Percentiles rank a stretch among this genome's conserved stretches.
phyloP scores from a whole-genome alignment of 306 rosid genomes.

The Vigna reflexopilosa region DNA sequence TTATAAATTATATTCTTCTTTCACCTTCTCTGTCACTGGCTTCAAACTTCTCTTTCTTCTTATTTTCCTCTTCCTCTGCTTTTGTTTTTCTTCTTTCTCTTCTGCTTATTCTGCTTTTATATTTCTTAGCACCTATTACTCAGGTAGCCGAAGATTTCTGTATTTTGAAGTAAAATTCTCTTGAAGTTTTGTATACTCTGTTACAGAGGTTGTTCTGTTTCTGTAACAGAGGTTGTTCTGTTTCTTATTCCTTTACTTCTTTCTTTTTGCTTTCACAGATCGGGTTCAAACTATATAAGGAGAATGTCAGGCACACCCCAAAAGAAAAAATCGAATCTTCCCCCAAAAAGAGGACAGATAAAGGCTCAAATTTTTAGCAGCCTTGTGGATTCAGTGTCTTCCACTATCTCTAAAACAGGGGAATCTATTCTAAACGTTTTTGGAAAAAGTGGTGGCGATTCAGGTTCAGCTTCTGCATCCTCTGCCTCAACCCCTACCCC shows the following conservation, averaged over 20 bases:
- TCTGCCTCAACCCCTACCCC: slow-evolving; percentile 26
- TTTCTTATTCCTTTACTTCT: not conserved
- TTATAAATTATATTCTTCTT: not conserved
- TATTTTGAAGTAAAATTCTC: not conserved
- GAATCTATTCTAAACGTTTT: slow-evolving; percentile 5
- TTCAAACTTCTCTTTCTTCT: not conserved
- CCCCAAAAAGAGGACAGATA: slow-evolving; percentile 41
- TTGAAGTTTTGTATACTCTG: not conserved
- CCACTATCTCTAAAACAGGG: slow-evolving; percentile 24
- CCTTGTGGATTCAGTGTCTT: not conserved
- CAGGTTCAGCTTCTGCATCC: slow-evolving; percentile 24
- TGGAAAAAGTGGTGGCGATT: not conserved
- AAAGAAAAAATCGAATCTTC: slow-evolving; percentile 1
- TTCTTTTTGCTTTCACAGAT: not conserved
- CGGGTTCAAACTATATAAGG: not conserved
- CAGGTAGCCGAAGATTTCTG: not conserved
- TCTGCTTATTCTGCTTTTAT: not conserved
- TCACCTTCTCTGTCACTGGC: not conserved
- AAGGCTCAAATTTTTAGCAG: slow-evolving; percentile 38
- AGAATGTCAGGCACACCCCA: slow-evolving; percentile 25
- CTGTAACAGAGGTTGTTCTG: not conserved
- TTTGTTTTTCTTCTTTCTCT: not conserved
- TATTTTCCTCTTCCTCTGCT: not conserved
- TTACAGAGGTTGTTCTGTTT: not conserved
- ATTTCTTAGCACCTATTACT: not conserved